Evolutionary conservation across 768 basidiomycete species (phyloP), one percentile per base, ranked within the genome.

Genomic region (Mycena vitilis): DNA sequence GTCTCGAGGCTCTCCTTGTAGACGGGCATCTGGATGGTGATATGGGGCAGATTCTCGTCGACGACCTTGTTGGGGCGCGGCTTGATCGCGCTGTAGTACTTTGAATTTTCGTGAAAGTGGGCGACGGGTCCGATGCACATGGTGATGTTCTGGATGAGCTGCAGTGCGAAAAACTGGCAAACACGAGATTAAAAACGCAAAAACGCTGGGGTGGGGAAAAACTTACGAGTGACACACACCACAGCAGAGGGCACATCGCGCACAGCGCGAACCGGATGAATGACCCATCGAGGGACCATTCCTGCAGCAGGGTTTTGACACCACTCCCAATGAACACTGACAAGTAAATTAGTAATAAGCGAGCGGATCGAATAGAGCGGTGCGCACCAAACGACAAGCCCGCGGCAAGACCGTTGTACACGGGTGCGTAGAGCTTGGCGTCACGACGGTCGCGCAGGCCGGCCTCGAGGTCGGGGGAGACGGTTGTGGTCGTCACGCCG

Each of bases 11-110:
- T 88, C 76, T 94, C 93, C 72, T 94, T 95, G 82, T 95, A 95
- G 34, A 95, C 94, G 0, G 95, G 86, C 87, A 96, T 88, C 78
- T 95, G 89, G 63, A 96, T 88, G 0, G 92, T 92, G 40, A 94
- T 84, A 73, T 94, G 93, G 2, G 92, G 93, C 0, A 94, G 83
- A 69, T 81, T 80, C 9, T 84, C 81, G 73, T 91, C 91, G 40
- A 83, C 81, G 7, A 67, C 70, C 60, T 82, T 82, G 73, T 81
- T 81, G 0, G 88, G 77, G 18, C 80, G 80, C 0, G 93, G 92
- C 53, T 84, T 84, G 55, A 86, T 78, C 18, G 92, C 92, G 16
- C 89, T 91, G 78, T 93, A 96, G 78, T 91, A 95, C 49, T 86
- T 89, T 0, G 92, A 94, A 75, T 95, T 95, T 65, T 87, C 79